Percentiles rank a stretch among this genome's conserved stretches.
Conservation (phyloP, 495 filamentous ascomycete genomes). For the Pseudevernia furfuracea region DNA sequence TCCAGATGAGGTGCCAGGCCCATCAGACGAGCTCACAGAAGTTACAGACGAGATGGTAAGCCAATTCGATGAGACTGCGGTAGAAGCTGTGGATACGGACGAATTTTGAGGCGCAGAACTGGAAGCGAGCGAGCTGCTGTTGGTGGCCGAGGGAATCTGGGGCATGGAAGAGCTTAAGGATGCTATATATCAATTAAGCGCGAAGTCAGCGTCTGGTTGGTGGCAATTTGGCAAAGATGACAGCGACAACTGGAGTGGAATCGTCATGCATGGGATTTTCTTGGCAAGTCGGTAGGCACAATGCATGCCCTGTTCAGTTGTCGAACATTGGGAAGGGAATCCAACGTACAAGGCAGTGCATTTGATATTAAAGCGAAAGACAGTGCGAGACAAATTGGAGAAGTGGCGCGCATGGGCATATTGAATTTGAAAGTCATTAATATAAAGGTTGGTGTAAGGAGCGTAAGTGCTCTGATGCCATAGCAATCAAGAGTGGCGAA, state of each 20-base stretch:
- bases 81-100: not conserved
- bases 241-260: not conserved
- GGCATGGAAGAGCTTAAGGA: not conserved
- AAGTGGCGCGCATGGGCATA: not conserved
- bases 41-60: not conserved
- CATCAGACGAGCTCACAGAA: not conserved
- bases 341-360: slow-evolving; percentile 1
- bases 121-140: not conserved
- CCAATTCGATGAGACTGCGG: not conserved
- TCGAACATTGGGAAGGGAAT: not conserved
- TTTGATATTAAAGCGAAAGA: not conserved
- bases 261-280: not conserved
- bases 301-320: too few species aligned
- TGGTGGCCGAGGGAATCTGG: not conserved
- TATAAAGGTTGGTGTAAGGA: not conserved
- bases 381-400: not conserved
- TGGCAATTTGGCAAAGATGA: not conserved
- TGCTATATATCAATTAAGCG: not conserved
- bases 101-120: not conserved
- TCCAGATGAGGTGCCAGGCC: not conserved
- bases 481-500: not conserved
- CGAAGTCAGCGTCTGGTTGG: not conserved
- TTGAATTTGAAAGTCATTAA: not conserved
- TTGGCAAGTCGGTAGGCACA: not conserved
- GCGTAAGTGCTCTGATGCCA: not conserved